Percentiles rank a stretch among this genome's conserved stretches.
Conservation (phyloP, 2,329 filamentous ascomycete genomes). For the Curvularia eragrostidis region DNA sequence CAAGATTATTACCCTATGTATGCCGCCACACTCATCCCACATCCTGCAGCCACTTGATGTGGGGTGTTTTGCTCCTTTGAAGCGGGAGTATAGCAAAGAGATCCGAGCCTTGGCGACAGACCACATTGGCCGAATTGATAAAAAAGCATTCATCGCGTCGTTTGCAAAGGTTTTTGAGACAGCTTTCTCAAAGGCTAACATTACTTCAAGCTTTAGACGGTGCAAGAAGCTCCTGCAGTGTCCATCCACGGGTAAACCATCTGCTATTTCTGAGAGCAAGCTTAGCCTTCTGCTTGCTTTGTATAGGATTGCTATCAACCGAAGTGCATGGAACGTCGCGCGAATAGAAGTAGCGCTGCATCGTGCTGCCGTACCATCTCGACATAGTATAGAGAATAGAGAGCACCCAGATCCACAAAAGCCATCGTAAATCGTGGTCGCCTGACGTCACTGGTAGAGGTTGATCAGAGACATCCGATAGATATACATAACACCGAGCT, state of each 20-base stretch:
- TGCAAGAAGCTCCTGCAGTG: not conserved
- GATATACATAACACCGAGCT: not conserved
- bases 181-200: too few relatives aligned
- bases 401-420: not conserved
- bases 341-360: not conserved
- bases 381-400: not conserved
- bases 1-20: slow-evolving; percentile 34
- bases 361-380: not conserved
- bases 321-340: not conserved
- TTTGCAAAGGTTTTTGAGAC: too few relatives aligned
- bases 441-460: not conserved
- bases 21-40: not conserved
- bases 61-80: not conserved
- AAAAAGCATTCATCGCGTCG: too few relatives aligned
- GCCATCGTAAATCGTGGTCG: not conserved
- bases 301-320: not conserved
- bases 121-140: too few relatives aligned
- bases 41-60: not conserved
- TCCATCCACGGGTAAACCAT: too few relatives aligned
- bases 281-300: slow-evolving; percentile 6
- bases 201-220: too few relatives aligned
- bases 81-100: not conserved
- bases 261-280: not conserved
- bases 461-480: not conserved
- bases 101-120: too few relatives aligned